These are phyloP conservation scores for Sordariomycetes sp. DNA, from an alignment of 2,329 filamentous ascomycete genomes.

Conservation along the genomic window DNA sequence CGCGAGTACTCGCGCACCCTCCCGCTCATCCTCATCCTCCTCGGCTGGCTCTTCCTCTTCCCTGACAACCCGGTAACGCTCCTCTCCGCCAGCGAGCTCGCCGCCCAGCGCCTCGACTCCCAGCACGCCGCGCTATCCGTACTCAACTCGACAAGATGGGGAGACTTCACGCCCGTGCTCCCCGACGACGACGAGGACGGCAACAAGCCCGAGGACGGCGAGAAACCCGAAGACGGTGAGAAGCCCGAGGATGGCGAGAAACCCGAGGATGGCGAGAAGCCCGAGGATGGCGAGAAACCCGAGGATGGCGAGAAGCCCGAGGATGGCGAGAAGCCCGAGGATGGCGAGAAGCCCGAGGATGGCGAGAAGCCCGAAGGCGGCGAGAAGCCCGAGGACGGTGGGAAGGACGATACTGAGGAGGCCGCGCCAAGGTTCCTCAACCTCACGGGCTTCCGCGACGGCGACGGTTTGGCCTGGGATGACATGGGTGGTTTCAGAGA, in stretches of 20 bases:
- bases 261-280: neutral
- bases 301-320: conserved; percentile 1
- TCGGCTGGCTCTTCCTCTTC: conserved; percentile 32
- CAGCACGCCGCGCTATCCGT: conserved; percentile 40
- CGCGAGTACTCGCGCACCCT: conserved; percentile 3
- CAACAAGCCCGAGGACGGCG: neutral
- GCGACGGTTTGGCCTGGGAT: conserved; percentile 71
- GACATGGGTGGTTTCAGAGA: conserved; percentile 56
- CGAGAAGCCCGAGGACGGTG: neutral
- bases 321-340: neutral
- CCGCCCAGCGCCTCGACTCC: conserved; percentile 28
- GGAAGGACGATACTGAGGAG: conserved; percentile 7
- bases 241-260: conserved; percentile 6
- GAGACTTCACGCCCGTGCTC: conserved; percentile 41
- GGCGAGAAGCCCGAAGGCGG: neutral
- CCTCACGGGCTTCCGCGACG: conserved; percentile 64
- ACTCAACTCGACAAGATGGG: conserved; percentile 47
- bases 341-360: neutral
- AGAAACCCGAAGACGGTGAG: conserved; percentile 5
- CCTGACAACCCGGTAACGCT: conserved; percentile 16
- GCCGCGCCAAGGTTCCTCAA: conserved; percentile 42
- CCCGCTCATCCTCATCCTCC: conserved; percentile 18
- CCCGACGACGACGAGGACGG: conserved; percentile 12
- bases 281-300: neutral
- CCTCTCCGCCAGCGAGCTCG: conserved; percentile 3